A percentile compares a stretch with the other conserved stretches of the same genome.
phyloP scores from a whole-genome alignment of 129 eudicot genomes.

The Daucus carota region DNA sequence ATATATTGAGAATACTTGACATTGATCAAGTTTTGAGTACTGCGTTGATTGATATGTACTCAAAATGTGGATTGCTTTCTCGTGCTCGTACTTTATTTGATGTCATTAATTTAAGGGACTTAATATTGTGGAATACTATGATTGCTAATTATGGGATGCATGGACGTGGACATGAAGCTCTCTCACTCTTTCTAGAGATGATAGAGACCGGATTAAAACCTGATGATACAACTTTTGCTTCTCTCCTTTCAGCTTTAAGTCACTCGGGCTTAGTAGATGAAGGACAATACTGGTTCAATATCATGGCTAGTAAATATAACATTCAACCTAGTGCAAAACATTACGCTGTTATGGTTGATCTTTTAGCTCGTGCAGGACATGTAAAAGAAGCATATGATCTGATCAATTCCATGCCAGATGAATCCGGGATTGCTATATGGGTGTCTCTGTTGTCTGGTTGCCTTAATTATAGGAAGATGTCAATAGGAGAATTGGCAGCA shows the following conservation, averaged over 20 bases:
- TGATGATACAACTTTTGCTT: constrained; percentile 67
- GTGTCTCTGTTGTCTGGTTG: constrained; percentile 78
- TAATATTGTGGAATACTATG: constrained; percentile 59
- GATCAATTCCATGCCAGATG: constrained; percentile 32
- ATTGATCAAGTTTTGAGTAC: constrained; percentile 41
- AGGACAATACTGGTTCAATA: constrained; percentile 60
- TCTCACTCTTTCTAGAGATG: constrained; percentile 51
- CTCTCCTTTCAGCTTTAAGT: constrained; percentile 71
- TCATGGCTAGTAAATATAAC: constrained; percentile 45
- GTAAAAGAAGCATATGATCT: constrained; percentile 61
- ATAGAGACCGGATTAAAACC: constrained; percentile 38
- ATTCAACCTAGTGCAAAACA: constrained; percentile 65
- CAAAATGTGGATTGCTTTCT: constrained; percentile 77
- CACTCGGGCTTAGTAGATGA: constrained; percentile 74
- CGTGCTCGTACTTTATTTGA: constrained; percentile 42
- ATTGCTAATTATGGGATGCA: constrained; percentile 73
- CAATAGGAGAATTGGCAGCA: constrained; percentile 54
- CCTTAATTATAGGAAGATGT: constrained; percentile 46
- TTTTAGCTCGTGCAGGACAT: constrained; percentile 75
- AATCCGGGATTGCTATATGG: constrained; percentile 65
- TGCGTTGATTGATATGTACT: constrained; percentile 58
- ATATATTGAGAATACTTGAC: constrained; percentile 27
- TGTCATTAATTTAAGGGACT: constrained; percentile 31
- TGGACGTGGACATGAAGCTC: constrained; percentile 68
- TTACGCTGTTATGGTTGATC: constrained; percentile 72